phyloP scores from a whole-genome alignment of 148 eudicot species.

The Pharnaceum exiguum region DNA sequence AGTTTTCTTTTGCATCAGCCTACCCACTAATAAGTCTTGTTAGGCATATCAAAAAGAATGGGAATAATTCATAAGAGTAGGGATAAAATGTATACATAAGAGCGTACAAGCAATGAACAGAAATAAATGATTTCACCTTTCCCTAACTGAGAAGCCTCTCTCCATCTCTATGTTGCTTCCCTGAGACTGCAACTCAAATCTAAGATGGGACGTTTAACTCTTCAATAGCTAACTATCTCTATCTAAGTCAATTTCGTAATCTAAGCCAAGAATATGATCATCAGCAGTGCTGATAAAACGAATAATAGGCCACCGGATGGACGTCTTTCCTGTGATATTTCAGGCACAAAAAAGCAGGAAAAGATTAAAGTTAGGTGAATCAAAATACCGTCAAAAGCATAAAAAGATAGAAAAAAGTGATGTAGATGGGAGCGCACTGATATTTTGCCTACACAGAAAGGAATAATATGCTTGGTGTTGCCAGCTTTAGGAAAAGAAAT shows the following conservation, averaged over 20 bases:
- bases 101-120: conserved; percentile 18
- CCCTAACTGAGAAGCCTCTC: conserved; percentile 18
- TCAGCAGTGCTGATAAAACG: conserved; percentile 2
- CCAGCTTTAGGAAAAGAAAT: no score
- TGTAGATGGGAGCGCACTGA: no score
- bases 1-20: no score
- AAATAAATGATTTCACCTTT: conserved; percentile 19
- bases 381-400: background rate
- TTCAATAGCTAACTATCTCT: no score
- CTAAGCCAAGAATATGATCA: conserved; percentile 4
- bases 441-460: no score
- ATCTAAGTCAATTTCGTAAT: background rate
- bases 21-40: no score
- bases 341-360: background rate
- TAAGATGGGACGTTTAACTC: no score
- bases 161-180: background rate
- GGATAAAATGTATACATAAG: conserved; percentile 2
- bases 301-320: conserved; percentile 7
- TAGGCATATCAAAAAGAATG: conserved; percentile 11
- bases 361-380: background rate
- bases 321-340: conserved; percentile 17
- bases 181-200: no score
- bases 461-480: no score
- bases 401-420: no score
- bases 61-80: conserved; percentile 12